Evolutionary conservation across 1,284 basidiomycete species (phyloP).

Genomic region (Ustilago sp.): DNA sequence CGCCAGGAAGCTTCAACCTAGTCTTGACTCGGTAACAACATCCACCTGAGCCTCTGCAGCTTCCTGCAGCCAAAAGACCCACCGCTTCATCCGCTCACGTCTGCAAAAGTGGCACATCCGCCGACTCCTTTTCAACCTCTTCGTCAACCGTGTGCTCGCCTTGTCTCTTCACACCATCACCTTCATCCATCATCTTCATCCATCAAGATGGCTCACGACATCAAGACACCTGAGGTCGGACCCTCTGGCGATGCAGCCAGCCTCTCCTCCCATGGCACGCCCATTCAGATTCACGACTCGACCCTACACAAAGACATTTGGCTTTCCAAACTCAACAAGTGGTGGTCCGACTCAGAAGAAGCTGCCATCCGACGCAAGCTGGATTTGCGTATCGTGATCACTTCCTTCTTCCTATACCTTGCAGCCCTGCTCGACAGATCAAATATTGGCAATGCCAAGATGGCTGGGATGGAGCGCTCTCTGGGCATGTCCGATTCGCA

Average conservation of each 20-base stretch:
- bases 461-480: conserved; percentile 52
- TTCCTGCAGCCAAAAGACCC: too few relatives aligned
- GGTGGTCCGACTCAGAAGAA: conserved; percentile 61
- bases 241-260: neutral
- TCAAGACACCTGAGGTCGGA: neutral
- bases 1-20: too few relatives aligned
- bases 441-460: conserved; percentile 62
- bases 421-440: conserved; percentile 45
- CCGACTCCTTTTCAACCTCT: neutral
- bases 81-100: too few relatives aligned
- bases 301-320: conserved; percentile 12
- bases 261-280: neutral
- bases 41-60: too few relatives aligned
- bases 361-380: conserved; percentile 45
- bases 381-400: conserved; percentile 45
- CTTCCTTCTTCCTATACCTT: conserved; percentile 41
- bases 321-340: conserved; percentile 35
- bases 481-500: conserved; percentile 52
- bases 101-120: too few relatives aligned
- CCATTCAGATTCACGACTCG: neutral
- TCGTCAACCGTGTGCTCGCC: neutral
- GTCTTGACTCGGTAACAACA: too few relatives aligned
- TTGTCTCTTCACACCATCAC: neutral
- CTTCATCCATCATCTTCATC: too few relatives aligned
- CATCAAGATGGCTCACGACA: conserved; percentile 10